Evolutionary conservation across 2,329 filamentous ascomycete genomes (phyloP).

Genomic region (Paraphaeosphaeria sporulosa): DNA sequence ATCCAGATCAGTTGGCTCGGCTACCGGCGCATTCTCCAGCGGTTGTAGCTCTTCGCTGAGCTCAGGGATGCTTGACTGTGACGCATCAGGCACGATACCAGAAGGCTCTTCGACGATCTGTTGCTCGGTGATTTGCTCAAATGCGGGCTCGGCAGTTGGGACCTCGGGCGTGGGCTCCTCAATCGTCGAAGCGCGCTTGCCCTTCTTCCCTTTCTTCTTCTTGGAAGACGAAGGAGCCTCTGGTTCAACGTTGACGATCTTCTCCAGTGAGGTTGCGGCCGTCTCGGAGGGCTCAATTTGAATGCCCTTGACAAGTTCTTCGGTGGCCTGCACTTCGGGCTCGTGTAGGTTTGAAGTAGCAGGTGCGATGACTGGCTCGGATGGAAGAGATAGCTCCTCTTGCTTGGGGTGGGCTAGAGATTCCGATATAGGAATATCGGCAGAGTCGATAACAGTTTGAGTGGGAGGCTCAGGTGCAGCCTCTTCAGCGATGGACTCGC

Average conservation of each 20-base stretch:
- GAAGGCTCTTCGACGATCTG: conserved; percentile 4
- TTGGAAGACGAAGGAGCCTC: conserved; percentile 26
- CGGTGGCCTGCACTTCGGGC: not conserved
- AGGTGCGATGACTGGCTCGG: not conserved
- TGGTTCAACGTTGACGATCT: conserved; percentile 13
- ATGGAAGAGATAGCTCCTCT: conserved; percentile 11
- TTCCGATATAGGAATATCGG: not conserved
- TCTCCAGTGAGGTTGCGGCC: not conserved
- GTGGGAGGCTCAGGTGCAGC: conserved; percentile 12
- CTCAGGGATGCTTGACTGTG: not conserved
- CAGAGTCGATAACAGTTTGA: not conserved
- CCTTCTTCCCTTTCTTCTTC: conserved; percentile 37
- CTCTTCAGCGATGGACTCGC: conserved; percentile 20
- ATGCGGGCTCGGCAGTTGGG: conserved; percentile 4
- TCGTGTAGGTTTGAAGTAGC: not conserved
- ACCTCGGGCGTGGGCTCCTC: conserved; percentile 22
- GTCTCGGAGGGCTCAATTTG: conserved; percentile 14
- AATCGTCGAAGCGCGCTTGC: conserved; percentile 24
- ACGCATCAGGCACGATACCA: conserved; percentile 2
- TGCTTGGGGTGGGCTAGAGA: conserved; percentile 1
- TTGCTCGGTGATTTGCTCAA: conserved; percentile 2
- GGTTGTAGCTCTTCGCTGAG: not conserved
- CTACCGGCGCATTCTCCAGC: not conserved
- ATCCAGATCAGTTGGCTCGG: not conserved
- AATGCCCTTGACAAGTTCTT: conserved; percentile 1